Evolutionary conservation across 2,329 filamentous ascomycete genomes (phyloP), one percentile per base, ranked within the genome.

Genomic region (Teratosphaeria gauchensis): DNA sequence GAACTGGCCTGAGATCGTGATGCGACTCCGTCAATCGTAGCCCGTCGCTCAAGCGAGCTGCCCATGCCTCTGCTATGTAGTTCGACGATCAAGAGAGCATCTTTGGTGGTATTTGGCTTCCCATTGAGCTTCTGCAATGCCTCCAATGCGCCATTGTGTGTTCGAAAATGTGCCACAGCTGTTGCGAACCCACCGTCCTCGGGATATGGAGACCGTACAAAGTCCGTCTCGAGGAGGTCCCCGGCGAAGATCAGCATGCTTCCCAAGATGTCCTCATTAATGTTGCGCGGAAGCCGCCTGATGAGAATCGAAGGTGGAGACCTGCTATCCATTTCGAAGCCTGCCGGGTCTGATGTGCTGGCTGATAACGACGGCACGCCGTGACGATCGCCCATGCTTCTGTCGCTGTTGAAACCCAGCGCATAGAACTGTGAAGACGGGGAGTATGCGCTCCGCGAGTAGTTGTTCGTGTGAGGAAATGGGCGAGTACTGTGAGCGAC

Each of bases 201-300:
- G 16, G 78, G 74, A 61, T 76, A 75, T n/a, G 81, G 79, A 55
- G 77, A 75, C 4, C 76, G 72, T 16, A 85, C 74, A 61, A 86
- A 79, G 56, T 84, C 80, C 58, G 79, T 80, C 62, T 84, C 80
- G 54, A 84, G 73, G 54, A 86, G 76, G 62, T 86, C 83, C 65
- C 84, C 82, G 21, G 84, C 82, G 65, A 87, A 86, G n/a, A 85
- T 75, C 5, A 87, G 75, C 76, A 87, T 84, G 69, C 81, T 84
- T 63, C 80, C 78, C 58, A 87, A 76, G 19, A 80, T 76, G 62
- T 85, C 83, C 55, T 76, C 72, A 66, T 78, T 82, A 51, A 80
- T 85, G 68, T 79, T 84, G 60, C 76, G 78, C 3, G 84, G 82
- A 14, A 87, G 75, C 64, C 80, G 82, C 66, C 82, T 82, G 73